These are phyloP conservation scores for Cetradonia linearis DNA, from an alignment of 495 filamentous ascomycete species.

Conservation along the genomic window DNA sequence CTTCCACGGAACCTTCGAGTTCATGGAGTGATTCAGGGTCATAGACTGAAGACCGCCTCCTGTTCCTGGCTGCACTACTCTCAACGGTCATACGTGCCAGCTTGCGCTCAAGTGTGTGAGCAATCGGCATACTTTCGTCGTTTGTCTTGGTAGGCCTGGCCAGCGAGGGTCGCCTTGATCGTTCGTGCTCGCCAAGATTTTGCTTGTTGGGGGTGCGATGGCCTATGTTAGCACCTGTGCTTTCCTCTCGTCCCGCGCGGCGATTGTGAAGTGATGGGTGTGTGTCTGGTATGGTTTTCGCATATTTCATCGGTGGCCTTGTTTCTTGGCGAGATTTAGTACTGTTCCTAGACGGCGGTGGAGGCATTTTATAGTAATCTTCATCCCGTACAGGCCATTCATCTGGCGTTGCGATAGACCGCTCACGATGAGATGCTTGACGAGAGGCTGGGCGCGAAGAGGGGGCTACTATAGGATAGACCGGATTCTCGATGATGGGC, in stretches of 20 bases:
- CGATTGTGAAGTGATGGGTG: not conserved
- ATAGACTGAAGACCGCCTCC: conserved; percentile 19
- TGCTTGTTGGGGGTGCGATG: conserved; percentile 12
- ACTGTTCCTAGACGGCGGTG: conserved; percentile 26
- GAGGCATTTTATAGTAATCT: conserved; percentile 38
- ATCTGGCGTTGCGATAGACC: conserved; percentile 19
- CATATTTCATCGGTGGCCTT: conserved; percentile 26
- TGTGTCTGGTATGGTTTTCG: conserved; percentile 11
- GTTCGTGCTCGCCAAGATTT: conserved; percentile 3
- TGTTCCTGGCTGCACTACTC: conserved; percentile 11
- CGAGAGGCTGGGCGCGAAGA: conserved; percentile 15
- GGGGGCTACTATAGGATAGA: conserved; percentile 1
- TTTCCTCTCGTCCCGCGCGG: conserved; percentile 11
- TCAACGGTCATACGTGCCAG: conserved; percentile 14
- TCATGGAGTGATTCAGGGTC: conserved; percentile 18
- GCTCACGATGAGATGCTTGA: conserved; percentile 17
- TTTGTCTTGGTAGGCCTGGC: conserved; percentile 16
- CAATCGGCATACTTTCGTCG: conserved; percentile 14
- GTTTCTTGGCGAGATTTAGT: conserved; percentile 19
- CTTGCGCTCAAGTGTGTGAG: conserved; percentile 14
- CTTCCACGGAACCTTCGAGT: conserved; percentile 22
- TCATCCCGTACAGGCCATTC: conserved; percentile 31
- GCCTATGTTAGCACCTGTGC: not conserved
- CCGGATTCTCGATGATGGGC: conserved; percentile 22
- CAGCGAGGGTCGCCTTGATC: conserved; percentile 16